A percentile compares a stretch with the other conserved stretches of the same genome.
Evolutionary conservation across 2,329 filamentous ascomycete species (phyloP).

Genomic region (Fusarium siculi): DNA sequence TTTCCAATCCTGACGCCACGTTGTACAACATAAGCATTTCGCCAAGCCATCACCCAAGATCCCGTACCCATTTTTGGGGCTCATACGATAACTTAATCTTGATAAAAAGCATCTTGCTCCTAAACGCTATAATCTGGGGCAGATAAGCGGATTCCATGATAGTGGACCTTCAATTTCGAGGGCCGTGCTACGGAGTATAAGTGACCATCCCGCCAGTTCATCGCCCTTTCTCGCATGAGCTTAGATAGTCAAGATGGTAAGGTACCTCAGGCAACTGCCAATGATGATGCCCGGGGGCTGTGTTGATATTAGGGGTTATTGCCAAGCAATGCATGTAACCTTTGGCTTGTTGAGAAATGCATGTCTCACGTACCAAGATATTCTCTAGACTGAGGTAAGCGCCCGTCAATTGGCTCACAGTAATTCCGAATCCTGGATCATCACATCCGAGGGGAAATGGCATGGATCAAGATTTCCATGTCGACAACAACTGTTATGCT

Average conservation of each 20-base stretch:
- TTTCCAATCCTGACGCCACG: neutral
- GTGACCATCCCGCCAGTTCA: neutral
- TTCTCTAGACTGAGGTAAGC: neutral
- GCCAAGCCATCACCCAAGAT: neutral
- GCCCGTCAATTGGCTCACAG: neutral
- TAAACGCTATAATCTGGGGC: neutral
- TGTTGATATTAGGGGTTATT: neutral
- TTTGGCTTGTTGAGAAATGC: neutral
- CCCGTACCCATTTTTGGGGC: neutral
- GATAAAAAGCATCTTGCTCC: neutral
- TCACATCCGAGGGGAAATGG: neutral
- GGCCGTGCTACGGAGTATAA: neutral
- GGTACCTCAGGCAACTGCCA: neutral
- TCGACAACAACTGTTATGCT: too few species aligned
- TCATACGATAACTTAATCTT: neutral
- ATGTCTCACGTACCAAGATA: neutral
- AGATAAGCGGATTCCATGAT: neutral
- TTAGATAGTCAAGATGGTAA: too few species aligned
- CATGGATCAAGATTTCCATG: neutral
- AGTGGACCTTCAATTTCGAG: neutral
- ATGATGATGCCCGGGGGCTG: neutral
- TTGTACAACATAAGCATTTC: neutral
- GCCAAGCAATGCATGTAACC: constrained; percentile 3
- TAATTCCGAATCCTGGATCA: neutral
- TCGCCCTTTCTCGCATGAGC: neutral